Base-by-base conservation (phyloP, 2,329 filamentous ascomycete species). In the Penicillium sp. region DNA sequence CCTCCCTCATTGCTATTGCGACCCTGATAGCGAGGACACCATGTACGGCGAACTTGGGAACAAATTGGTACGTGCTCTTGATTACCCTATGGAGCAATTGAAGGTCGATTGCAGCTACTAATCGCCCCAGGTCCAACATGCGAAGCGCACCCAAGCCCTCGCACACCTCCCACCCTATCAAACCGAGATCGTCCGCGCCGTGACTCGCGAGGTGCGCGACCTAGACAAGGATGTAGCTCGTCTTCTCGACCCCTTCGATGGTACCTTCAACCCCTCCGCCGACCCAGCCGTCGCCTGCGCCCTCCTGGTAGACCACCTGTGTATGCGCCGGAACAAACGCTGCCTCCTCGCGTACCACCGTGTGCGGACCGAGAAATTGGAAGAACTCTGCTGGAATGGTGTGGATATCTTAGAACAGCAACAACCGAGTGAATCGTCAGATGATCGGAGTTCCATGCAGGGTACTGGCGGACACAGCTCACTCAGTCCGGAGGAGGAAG, bases 281-380 rank as follows among this genome's bases (percentile, higher is more conserved):
- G 87, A 97, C 65, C 90, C 91, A 37, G 90, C 89, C 8, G 88
- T 88, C 26, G 92, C 93, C 3, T 96, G 91, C 68, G 90, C 90
- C 1, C 80, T 99, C 20, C 84, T 99, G 18, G 92, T 97, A 55
- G 90, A 97, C 70, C 93, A 99, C 69, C 79, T 99, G 9, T 91
- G 90, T 61, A 97, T 97, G 89, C 87, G 94, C 42, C 84, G 94
- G 49, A 96, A 99, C 73, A 99, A 99, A 73, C 87, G 94, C 36
- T 99, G 94, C 67, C 80, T 99, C 17, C 83, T 99, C 6, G 92
- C 93, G 3, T 99, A 99, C 69, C 94, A 99, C 70, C 86, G 89
- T 26, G 92, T 91, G 15, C 85, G 94, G 44, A 89, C 90, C 2
- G 90, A 97, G 68, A 96, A 95, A 71, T 80, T 99, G 7, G 94